These are phyloP conservation scores for Penicillium ochrochloron DNA, from an alignment of 495 filamentous ascomycete species.

Conservation along the genomic window DNA sequence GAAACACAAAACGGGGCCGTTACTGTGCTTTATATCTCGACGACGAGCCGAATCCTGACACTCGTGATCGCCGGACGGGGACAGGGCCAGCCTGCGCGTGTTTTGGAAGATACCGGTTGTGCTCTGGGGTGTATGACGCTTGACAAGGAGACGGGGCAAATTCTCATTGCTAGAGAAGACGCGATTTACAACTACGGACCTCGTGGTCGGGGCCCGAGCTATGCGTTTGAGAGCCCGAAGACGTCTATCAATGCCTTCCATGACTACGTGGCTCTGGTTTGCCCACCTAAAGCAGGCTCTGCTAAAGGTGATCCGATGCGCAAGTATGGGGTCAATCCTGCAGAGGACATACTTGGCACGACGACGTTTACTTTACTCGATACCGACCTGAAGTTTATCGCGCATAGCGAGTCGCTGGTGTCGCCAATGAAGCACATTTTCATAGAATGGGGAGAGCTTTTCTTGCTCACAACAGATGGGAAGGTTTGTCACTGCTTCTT, in stretches of 20 bases:
- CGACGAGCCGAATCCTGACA: conserved; percentile 85
- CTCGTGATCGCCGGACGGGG: conserved; percentile 83
- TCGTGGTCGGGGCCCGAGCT: conserved; percentile 83
- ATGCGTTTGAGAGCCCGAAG: conserved; percentile 89
- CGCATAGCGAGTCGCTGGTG: conserved; percentile 81
- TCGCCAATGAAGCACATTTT: conserved; percentile 81
- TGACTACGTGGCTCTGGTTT: conserved; percentile 86
- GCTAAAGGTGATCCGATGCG: conserved; percentile 56
- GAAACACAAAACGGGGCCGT: conserved; percentile 58
- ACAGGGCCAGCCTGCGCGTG: conserved; percentile 85
- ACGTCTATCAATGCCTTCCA: conserved; percentile 78
- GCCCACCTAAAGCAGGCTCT: conserved; percentile 72
- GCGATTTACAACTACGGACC: conserved; percentile 91
- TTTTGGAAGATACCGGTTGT: conserved; percentile 87
- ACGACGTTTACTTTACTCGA: conserved; percentile 88
- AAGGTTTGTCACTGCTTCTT: conserved; percentile 60
- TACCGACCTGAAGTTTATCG: conserved; percentile 87
- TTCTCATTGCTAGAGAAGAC: conserved; percentile 90
- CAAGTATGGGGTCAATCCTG: conserved; percentile 68
- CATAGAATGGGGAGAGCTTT: conserved; percentile 88
- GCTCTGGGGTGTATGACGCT: conserved; percentile 91
- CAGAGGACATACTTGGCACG: conserved; percentile 77
- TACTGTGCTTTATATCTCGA: conserved; percentile 88
- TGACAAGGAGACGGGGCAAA: conserved; percentile 75
- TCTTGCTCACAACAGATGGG: conserved; percentile 84